These are phyloP conservation scores for Lithospermum erythrorhizon DNA, from an alignment of 257 asterid species.

Conservation along the genomic window DNA sequence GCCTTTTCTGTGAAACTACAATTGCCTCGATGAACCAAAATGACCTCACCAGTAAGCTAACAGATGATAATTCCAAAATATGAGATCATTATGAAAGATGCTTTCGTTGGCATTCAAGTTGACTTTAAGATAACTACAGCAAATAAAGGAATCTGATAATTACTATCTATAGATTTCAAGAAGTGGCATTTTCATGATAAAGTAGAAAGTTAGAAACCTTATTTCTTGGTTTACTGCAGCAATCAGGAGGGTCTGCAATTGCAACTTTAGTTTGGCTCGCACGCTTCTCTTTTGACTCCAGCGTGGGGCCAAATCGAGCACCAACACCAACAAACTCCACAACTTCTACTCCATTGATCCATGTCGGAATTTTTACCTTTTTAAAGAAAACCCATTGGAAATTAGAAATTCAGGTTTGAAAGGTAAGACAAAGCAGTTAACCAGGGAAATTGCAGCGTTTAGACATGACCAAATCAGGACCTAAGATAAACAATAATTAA, in stretches of 20 bases:
- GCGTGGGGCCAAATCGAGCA: constrained; percentile 86
- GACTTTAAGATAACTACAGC: neutral
- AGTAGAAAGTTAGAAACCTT: constrained; percentile 38
- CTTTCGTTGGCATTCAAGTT: neutral
- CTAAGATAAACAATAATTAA: neutral
- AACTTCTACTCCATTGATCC: constrained; percentile 67
- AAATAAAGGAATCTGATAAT: neutral
- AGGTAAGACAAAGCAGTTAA: neutral
- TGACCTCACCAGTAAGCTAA: constrained; percentile 75
- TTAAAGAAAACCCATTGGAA: neutral
- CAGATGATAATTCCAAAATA: constrained; percentile 6
- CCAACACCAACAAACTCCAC: constrained; percentile 92
- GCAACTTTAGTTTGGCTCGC: constrained; percentile 70
- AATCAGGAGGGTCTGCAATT: constrained; percentile 90
- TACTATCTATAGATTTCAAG: neutral
- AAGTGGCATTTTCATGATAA: constrained; percentile 4
- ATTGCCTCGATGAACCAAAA: constrained; percentile 79
- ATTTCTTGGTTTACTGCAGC: constrained; percentile 66
- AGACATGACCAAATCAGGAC: neutral
- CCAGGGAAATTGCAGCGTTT: too few relatives aligned
- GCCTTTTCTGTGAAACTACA: constrained; percentile 87
- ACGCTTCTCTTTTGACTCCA: constrained; percentile 95
- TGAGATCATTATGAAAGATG: neutral
- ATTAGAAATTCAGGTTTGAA: neutral
- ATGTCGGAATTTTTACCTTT: constrained; percentile 85